Percentiles rank a stretch among this genome's conserved stretches.
phyloP scores from a whole-genome alignment of 176 grass and related monocot genomes.

The Triticum aestivum region DNA sequence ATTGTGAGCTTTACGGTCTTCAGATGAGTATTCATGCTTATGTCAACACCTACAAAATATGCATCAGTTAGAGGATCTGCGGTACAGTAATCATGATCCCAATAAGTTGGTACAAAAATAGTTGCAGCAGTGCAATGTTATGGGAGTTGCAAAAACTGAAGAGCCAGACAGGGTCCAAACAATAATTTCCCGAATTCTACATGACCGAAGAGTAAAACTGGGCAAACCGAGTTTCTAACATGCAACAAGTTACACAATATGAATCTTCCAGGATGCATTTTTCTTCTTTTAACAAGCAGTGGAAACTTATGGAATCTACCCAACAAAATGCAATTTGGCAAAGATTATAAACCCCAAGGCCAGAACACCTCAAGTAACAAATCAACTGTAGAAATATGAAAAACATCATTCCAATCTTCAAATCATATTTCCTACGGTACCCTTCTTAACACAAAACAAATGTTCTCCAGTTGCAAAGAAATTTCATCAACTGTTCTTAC shows the following conservation, averaged over 20 bases:
- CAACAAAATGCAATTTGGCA: slow-evolving; percentile 11
- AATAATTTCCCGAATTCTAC: background rate
- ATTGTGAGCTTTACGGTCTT: slow-evolving; percentile 89
- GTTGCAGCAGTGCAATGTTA: background rate
- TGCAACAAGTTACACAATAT: background rate
- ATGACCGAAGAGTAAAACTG: background rate
- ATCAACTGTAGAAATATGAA: background rate
- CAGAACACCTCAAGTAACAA: background rate
- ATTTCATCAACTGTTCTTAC: background rate
- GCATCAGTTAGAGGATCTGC: slow-evolving; percentile 1
- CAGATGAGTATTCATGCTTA: slow-evolving; percentile 93
- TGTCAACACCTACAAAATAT: slow-evolving; percentile 68
- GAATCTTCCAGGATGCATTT: background rate
- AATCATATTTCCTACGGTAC: background rate
- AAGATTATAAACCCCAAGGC: background rate
- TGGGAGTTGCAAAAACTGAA: background rate
- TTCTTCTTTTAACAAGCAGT: background rate
- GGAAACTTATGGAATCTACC: background rate
- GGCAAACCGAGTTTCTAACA: background rate
- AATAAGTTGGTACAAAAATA: background rate
- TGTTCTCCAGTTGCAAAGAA: background rate
- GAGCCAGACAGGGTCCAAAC: background rate
- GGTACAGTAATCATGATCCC: background rate
- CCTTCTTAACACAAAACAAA: background rate
- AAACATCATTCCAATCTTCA: background rate